Evolutionary conservation across 2,329 filamentous ascomycete species (phyloP).

Genomic region (Penicillium palitans): DNA sequence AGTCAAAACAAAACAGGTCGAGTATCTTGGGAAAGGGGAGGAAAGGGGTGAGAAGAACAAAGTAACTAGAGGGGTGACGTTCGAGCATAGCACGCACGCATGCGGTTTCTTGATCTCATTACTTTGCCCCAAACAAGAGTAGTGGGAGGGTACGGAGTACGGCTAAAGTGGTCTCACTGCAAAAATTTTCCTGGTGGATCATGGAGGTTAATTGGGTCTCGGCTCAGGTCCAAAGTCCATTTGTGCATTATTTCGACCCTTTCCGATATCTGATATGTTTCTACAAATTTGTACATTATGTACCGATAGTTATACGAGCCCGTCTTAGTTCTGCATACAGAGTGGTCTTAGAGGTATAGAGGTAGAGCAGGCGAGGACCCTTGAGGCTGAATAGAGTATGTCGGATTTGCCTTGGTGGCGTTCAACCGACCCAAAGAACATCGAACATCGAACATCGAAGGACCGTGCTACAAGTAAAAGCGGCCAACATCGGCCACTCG

Average conservation of each 20-base stretch:
- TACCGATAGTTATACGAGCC: not conserved
- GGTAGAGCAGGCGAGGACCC: not conserved
- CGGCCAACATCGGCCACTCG: not conserved
- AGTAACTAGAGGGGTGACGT: not conserved
- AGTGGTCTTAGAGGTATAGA: not conserved
- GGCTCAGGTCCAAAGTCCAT: not conserved
- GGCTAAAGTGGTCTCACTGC: not conserved
- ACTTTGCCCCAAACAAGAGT: not conserved
- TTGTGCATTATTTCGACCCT: not conserved
- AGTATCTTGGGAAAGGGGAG: not conserved
- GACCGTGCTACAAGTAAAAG: not conserved
- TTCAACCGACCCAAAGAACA: not conserved
- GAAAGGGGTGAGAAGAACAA: not conserved
- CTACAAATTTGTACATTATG: too few relatives aligned
- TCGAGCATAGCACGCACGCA: not conserved
- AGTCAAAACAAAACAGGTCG: not conserved
- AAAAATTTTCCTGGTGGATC: conserved; percentile 8
- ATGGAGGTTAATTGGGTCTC: not conserved
- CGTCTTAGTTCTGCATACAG: not conserved
- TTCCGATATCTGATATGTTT: not conserved
- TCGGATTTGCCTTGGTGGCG: not conserved
- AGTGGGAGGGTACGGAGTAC: not conserved
- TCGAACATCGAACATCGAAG: not conserved
- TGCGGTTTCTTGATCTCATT: not conserved
- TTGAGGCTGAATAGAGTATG: not conserved